Evolutionary conservation across 352 stramenopile genomes (phyloP).

Genomic region (Phytophthora ohioensis): DNA sequence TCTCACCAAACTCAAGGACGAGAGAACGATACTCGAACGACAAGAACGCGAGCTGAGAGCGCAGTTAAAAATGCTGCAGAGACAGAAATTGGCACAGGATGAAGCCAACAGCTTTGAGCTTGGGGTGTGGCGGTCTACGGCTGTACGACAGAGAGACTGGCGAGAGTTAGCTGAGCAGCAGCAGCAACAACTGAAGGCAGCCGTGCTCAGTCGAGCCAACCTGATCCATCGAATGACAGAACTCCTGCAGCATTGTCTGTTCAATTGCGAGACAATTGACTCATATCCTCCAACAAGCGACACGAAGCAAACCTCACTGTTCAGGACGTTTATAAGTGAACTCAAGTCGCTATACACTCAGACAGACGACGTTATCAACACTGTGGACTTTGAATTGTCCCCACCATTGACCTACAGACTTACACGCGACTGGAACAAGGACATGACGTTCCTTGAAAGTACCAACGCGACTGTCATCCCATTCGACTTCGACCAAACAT

Average conservation of each 20-base stretch:
- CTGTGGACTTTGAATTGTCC: neutral
- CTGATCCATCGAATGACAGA: constrained; percentile 19
- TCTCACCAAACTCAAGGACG: constrained; percentile 19
- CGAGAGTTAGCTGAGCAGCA: constrained; percentile 11
- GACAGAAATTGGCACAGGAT: neutral
- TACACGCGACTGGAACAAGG: neutral
- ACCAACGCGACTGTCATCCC: constrained; percentile 12
- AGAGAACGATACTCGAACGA: constrained; percentile 7
- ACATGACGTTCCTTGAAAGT: constrained; percentile 6
- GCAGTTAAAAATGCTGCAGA: constrained; percentile 1
- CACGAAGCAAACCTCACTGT: neutral
- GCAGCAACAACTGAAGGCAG: constrained; percentile 8
- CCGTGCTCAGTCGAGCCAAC: neutral
- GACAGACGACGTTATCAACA: constrained; percentile 18
- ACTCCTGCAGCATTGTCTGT: neutral
- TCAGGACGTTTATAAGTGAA: constrained; percentile 23
- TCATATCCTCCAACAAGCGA: no score
- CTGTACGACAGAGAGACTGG: constrained; percentile 19
- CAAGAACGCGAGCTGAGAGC: constrained; percentile 16
- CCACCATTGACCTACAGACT: constrained; percentile 3
- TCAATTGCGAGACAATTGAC: neutral
- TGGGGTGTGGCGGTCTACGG: constrained; percentile 12
- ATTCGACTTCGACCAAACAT: constrained; percentile 1
- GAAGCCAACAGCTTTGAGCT: neutral
- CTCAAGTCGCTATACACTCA: constrained; percentile 21